Evolutionary conservation across 1,284 basidiomycete species (phyloP).

Genomic region (Puccinia hordei): DNA sequence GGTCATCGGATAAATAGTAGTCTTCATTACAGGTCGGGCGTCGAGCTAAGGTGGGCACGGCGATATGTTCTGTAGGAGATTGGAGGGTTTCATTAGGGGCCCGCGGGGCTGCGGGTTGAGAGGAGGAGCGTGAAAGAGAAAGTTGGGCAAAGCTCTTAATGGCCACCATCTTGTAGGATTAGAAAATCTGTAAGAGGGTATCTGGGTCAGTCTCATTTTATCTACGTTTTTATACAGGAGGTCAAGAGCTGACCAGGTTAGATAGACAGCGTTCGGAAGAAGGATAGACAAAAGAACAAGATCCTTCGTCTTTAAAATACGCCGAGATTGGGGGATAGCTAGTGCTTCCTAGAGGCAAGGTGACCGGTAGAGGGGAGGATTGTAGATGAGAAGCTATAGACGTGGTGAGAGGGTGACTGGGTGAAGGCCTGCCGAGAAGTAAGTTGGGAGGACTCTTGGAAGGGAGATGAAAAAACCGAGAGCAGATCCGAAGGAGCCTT

Average conservation of each 20-base stretch:
- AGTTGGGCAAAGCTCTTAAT: constrained; percentile 44
- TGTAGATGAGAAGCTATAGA: constrained; percentile 4
- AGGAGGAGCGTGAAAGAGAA: constrained; percentile 31
- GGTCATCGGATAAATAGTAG: constrained; percentile 43
- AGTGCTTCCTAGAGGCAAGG: neutral
- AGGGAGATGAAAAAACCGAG: constrained; percentile 19
- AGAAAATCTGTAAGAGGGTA: neutral
- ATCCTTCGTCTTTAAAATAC: neutral
- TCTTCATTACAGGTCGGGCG: constrained; percentile 41
- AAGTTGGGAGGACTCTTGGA: constrained; percentile 28
- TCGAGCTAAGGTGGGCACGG: neutral
- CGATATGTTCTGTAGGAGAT: neutral
- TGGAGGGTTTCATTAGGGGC: neutral
- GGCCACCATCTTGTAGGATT: constrained; percentile 28
- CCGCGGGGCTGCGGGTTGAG: constrained; percentile 25
- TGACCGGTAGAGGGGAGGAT: neutral
- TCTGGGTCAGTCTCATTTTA: neutral
- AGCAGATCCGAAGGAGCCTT: constrained; percentile 43
- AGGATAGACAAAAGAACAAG: neutral
- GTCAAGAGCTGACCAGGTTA: neutral
- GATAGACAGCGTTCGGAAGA: neutral
- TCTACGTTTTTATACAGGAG: constrained; percentile 5
- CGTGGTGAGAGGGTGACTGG: constrained; percentile 25
- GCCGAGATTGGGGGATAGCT: constrained; percentile 4
- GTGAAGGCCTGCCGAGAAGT: constrained; percentile 47